Conservation (phyloP, 2,329 filamentous ascomycete species). For the Lasiodiplodia theobromae region DNA sequence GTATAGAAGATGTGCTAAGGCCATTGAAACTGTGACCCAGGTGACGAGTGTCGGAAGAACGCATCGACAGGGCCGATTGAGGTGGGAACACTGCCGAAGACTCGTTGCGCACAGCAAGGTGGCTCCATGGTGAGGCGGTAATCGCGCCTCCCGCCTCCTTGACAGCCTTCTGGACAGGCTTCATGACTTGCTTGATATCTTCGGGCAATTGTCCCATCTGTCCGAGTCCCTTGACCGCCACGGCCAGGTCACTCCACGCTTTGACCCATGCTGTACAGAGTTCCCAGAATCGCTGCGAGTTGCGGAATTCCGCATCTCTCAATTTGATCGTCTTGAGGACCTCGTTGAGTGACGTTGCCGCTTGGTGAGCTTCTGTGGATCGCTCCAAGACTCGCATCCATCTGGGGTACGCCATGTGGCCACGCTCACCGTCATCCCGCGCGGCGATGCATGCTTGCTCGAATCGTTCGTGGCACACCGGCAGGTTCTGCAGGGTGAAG, state of each 20-base stretch:
- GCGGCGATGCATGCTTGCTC: slow-evolving; percentile 30
- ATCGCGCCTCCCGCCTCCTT: slow-evolving; percentile 82
- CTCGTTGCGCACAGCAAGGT: slow-evolving; percentile 50
- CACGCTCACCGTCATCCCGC: slow-evolving; percentile 42
- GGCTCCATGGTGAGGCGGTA: slow-evolving; percentile 68
- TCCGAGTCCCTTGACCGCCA: slow-evolving; percentile 61
- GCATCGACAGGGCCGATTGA: slow-evolving; percentile 14
- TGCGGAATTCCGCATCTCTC: slow-evolving; percentile 79
- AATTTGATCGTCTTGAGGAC: slow-evolving; percentile 82
- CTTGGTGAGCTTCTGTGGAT: slow-evolving; percentile 73
- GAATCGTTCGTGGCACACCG: slow-evolving; percentile 73
- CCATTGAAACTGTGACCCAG: slow-evolving; percentile 20
- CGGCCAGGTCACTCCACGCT: slow-evolving; percentile 72
- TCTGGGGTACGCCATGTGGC: slow-evolving; percentile 44
- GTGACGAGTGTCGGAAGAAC: slow-evolving; percentile 18
- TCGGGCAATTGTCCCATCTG: slow-evolving; percentile 30
- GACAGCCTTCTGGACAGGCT: slow-evolving; percentile 81
- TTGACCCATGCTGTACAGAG: slow-evolving; percentile 77
- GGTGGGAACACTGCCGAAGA: slow-evolving; percentile 26
- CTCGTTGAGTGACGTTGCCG: slow-evolving; percentile 74
- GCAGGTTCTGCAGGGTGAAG: slow-evolving; percentile 74
- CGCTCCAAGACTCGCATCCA: slow-evolving; percentile 71
- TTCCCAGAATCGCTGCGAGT: slow-evolving; percentile 68
- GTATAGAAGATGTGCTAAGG: slow-evolving; percentile 36
- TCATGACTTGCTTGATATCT: slow-evolving; percentile 76